Percentiles rank a stretch among this genome's conserved stretches.
These are phyloP conservation scores for Solanum clarkiae DNA, from an alignment of 257 asterid genomes.

Conservation along the genomic window DNA sequence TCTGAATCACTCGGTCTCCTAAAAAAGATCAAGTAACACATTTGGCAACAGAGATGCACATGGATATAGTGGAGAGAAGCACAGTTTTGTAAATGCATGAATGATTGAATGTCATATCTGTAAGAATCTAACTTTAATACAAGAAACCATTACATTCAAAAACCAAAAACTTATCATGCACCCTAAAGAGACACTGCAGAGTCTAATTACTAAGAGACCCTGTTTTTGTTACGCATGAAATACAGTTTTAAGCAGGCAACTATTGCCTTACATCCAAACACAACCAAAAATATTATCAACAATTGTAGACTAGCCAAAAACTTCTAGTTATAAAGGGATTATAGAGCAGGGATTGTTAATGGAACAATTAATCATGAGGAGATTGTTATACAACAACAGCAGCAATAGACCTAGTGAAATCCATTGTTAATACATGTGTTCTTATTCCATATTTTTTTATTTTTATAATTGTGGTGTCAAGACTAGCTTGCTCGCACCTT, in stretches of 20 bases:
- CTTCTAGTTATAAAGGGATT: background rate
- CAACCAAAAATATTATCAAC: background rate
- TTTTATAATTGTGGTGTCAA: background rate
- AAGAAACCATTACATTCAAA: background rate
- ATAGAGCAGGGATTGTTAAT: background rate
- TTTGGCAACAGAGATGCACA: background rate
- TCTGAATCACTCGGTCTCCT: background rate
- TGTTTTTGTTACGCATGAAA: background rate
- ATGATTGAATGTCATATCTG: background rate
- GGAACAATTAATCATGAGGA: background rate
- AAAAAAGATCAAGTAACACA: background rate
- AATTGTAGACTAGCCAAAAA: background rate
- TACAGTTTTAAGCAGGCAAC: background rate
- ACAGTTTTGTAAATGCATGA: background rate
- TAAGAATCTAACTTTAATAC: background rate
- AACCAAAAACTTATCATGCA: background rate
- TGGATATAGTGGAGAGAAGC: background rate
- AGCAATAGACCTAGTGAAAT: too few relatives aligned
- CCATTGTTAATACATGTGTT: background rate
- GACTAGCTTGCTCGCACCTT: background rate
- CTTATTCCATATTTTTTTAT: background rate
- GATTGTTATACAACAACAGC: background rate
- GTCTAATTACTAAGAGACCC: background rate
- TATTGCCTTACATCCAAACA: background rate
- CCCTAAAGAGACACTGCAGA: background rate